Percentiles rank a stretch among this genome's conserved stretches.
Evolutionary conservation across 768 basidiomycete genomes (phyloP).

Genomic region (Rossbeevera mucosa): DNA sequence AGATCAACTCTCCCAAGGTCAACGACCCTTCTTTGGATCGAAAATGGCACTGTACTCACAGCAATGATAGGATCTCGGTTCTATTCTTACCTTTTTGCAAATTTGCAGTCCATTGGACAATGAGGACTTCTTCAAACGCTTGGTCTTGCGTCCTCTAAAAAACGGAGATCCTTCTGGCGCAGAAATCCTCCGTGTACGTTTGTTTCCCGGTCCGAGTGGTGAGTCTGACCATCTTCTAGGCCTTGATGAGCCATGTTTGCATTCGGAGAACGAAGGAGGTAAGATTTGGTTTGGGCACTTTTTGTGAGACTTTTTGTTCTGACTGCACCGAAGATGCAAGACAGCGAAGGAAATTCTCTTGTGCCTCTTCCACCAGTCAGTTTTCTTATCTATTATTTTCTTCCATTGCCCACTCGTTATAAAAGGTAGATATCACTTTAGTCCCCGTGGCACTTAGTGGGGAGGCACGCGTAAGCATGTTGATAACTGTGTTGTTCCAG

Average conservation of each 20-base stretch:
- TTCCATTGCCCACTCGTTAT: slow-evolving; percentile 4
- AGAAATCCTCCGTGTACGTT: slow-evolving; percentile 62
- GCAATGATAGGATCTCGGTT: slow-evolving; percentile 71
- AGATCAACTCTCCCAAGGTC: slow-evolving; percentile 80
- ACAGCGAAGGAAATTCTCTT: slow-evolving; percentile 64
- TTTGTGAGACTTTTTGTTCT: slow-evolving; percentile 5
- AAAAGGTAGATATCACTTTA: slow-evolving; percentile 71
- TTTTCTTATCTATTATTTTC: not conserved
- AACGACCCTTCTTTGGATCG: not conserved
- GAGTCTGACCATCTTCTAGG: slow-evolving; percentile 37
- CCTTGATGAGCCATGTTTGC: slow-evolving; percentile 72
- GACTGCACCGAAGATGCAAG: slow-evolving; percentile 65
- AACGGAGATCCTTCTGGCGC: slow-evolving; percentile 62
- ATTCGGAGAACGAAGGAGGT: slow-evolving; percentile 84
- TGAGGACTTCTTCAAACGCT: slow-evolving; percentile 74
- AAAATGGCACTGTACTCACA: not conserved
- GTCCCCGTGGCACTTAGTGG: slow-evolving; percentile 62
- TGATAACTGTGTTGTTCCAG: not conserved
- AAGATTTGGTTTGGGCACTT: not conserved
- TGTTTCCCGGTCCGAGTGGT: not conserved
- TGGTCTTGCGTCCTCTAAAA: slow-evolving; percentile 75
- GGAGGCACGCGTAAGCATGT: slow-evolving; percentile 55
- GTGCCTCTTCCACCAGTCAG: slow-evolving; percentile 69
- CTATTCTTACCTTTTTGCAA: slow-evolving; percentile 75
- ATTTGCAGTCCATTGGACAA: slow-evolving; percentile 86